phyloP scores from a whole-genome alignment of 208 protist genomes.

The Leishmania mexicana region DNA sequence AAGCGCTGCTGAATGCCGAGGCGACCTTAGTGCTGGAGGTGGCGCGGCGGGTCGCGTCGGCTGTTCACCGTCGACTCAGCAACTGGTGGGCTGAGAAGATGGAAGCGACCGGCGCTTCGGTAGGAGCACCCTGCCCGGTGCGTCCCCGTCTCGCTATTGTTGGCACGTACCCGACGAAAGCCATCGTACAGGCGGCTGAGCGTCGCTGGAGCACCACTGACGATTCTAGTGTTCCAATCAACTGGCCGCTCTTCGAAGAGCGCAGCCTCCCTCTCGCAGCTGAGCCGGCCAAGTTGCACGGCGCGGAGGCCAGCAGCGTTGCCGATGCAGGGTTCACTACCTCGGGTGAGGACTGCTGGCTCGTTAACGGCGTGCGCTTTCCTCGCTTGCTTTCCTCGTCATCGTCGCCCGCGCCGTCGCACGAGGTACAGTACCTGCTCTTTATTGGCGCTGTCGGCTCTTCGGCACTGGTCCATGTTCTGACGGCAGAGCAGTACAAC shows the following conservation, averaged over 20 bases:
- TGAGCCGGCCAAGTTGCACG: background rate
- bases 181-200: conserved; percentile 24
- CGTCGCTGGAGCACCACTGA: background rate
- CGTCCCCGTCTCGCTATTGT: conserved; percentile 20
- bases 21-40: conserved; percentile 24
- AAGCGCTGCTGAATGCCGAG: conserved; percentile 7
- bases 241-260: conserved; percentile 31
- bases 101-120: conserved; percentile 1
- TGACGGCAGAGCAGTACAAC: conserved; percentile 74
- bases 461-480: conserved; percentile 56
- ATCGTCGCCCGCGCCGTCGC: background rate
- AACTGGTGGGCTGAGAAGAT: conserved; percentile 9
- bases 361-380: conserved; percentile 73
- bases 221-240: conserved; percentile 6
- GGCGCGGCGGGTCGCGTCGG: conserved; percentile 25
- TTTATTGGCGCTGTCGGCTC: conserved; percentile 62
- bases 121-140: conserved; percentile 2
- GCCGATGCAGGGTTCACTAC: background rate
- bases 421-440: conserved; percentile 62
- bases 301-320: background rate
- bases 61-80: conserved; percentile 7
- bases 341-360: conserved; percentile 31
- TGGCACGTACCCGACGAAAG: conserved; percentile 25
- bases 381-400: conserved; percentile 23
- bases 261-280: background rate